Evolutionary conservation across 2,329 filamentous ascomycete species (phyloP).

Genomic region (Diaporthe destruens): DNA sequence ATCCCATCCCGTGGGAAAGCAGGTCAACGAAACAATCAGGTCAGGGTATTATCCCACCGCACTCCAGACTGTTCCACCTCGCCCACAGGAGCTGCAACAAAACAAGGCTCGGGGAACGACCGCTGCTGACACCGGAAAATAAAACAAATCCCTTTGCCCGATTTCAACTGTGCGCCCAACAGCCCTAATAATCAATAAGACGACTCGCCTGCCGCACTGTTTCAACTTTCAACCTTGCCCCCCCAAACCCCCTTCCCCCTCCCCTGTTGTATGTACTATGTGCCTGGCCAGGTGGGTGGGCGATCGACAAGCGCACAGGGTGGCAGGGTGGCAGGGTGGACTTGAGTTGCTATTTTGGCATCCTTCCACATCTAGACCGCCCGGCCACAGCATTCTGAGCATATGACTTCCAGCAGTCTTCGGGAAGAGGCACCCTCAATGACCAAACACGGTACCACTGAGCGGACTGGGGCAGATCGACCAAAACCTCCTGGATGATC

Average conservation of each 20-base stretch:
- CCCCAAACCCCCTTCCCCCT: not conserved
- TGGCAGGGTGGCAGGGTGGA: conserved; percentile 15
- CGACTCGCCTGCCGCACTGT: not conserved
- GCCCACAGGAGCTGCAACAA: not conserved
- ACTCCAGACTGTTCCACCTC: too few species aligned
- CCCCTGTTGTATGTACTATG: not conserved
- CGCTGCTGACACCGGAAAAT: not conserved
- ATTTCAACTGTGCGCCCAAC: not conserved
- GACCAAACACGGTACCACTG: not conserved
- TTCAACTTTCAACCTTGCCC: conserved; percentile 30
- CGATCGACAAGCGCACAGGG: conserved; percentile 13
- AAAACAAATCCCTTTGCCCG: not conserved
- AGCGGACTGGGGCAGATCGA: not conserved
- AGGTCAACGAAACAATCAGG: not conserved
- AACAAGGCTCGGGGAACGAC: not conserved
- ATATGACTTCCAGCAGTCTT: conserved; percentile 1
- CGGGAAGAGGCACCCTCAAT: not conserved
- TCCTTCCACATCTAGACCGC: conserved; percentile 10
- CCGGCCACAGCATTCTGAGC: not conserved
- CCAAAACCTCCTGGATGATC: conserved; percentile 18
- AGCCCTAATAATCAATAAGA: not conserved
- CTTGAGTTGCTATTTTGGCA: conserved; percentile 17
- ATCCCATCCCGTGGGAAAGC: conserved; percentile 23
- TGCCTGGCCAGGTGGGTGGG: too few species aligned
- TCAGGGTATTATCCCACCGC: too few species aligned